Percentiles rank a stretch among this genome's conserved stretches.
These are phyloP conservation scores for Begonia peltatifolia DNA, from an alignment of 306 rosid species.

Conservation along the genomic window DNA sequence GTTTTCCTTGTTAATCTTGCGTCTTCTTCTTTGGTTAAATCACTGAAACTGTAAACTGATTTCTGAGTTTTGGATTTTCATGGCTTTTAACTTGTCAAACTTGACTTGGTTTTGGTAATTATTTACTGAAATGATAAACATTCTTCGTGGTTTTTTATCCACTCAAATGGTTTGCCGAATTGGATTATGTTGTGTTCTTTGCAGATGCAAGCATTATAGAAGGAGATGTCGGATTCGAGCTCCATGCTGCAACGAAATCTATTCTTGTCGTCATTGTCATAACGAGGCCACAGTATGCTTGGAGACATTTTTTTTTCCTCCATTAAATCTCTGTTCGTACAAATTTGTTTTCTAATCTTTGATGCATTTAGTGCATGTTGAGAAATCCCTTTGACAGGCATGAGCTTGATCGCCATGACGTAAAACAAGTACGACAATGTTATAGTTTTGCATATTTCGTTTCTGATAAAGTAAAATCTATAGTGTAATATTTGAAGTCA, in stretches of 20 bases:
- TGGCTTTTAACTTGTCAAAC: too few relatives aligned
- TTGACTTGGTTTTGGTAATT: too few relatives aligned
- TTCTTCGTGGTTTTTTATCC: too few relatives aligned
- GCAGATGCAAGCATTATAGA: constrained; percentile 81
- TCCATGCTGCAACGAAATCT: constrained; percentile 91
- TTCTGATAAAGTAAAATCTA: background rate
- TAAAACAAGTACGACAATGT: constrained; percentile 42
- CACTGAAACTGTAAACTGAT: too few relatives aligned
- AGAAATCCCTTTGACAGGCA: constrained; percentile 57
- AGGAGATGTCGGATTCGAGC: constrained; percentile 92
- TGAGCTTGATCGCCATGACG: constrained; percentile 59
- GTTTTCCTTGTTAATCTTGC: too few relatives aligned
- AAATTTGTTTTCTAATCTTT: background rate
- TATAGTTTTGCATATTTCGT: constrained; percentile 1
- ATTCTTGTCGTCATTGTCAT: constrained; percentile 90
- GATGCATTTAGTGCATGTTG: constrained; percentile 43
- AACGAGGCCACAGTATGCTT: constrained; percentile 59
- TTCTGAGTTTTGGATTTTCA: too few relatives aligned
- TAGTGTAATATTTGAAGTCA: too few relatives aligned
- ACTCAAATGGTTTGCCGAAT: background rate
- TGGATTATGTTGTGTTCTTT: constrained; percentile 4
- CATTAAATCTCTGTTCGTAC: background rate
- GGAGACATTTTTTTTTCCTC: background rate
- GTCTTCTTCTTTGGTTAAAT: too few relatives aligned
- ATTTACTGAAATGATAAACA: too few relatives aligned